Evolutionary conservation across 2,329 filamentous ascomycete genomes (phyloP), one percentile per base, ranked within the genome.

Genomic region (Paecilomyces fulvus): DNA sequence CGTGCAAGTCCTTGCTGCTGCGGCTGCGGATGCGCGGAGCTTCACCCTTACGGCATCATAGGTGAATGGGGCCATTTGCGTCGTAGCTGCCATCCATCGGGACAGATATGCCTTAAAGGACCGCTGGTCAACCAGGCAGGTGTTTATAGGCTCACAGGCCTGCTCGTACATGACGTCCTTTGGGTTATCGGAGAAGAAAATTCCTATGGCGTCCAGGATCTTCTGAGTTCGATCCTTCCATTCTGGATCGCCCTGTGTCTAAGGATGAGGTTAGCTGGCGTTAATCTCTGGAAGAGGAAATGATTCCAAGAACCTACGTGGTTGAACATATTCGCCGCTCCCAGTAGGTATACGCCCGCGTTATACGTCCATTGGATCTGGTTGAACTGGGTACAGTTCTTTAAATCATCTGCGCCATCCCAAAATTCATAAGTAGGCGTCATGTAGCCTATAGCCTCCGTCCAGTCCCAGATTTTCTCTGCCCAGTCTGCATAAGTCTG

Each of bases 281-380:
- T 49, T 31, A 28, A 14, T 12, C 10, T 25, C n/a, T n/a, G 9
- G 14, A 21, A 14, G 5, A 3, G 6, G 10, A 51, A 11, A 46
- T 21, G 21, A n/a, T 20, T 9, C 20, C 1, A n/a, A 14, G 14
- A 14, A 68, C 76, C 62, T 66, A 80, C 78, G 62, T 66, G 80
- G 66, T 89, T 87, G 69, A 87, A 89, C 81, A 90, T 83, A 59
- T 83, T 84, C 0, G 85, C 86, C 0, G 80, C 79, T 1, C 87
- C 87, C 55, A 71, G 67, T 49, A 86, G 68, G 49, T 85, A 73
- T 31, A 86, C 76, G 2, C 80, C 86, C 3, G 82, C 81, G 56
- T 85, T 86, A 69, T 88, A 88, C 0, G 83, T 84, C 73, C 84
- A 88, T 60, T 85, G 83, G 2, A 80, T 76, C 60, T 78, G 78